phyloP scores from a whole-genome alignment of 257 asterid genomes.

The Jaltomata sinuosa region DNA sequence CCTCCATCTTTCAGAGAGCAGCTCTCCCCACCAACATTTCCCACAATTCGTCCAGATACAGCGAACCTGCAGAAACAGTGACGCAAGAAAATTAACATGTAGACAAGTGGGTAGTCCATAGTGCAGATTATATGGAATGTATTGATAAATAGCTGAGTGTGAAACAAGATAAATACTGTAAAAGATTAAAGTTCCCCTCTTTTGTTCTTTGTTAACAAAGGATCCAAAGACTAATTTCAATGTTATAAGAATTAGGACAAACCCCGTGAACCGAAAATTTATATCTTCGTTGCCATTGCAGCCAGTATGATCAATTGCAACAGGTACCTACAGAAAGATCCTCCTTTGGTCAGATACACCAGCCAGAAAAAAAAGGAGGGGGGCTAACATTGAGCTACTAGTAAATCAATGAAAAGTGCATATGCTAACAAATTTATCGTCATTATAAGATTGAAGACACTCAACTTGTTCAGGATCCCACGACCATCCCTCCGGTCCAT shows the following conservation, averaged over 20 bases:
- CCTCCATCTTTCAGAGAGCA: slow-evolving; percentile 62
- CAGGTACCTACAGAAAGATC: slow-evolving; percentile 55
- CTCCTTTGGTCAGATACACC: slow-evolving; percentile 14
- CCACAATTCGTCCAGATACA: slow-evolving; percentile 66
- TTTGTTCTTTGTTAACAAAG: background rate
- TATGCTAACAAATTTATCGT: background rate
- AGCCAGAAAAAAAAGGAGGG: background rate
- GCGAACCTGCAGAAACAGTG: slow-evolving; percentile 54
- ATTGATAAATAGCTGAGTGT: background rate
- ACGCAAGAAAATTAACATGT: slow-evolving; percentile 11
- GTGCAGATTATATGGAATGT: background rate
- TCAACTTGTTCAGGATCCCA: slow-evolving; percentile 90
- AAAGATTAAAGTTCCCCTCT: background rate
- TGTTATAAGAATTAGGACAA: slow-evolving; percentile 6
- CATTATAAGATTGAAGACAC: slow-evolving; percentile 25
- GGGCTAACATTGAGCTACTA: background rate
- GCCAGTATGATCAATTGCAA: slow-evolving; percentile 70
- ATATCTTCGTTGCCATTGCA: slow-evolving; percentile 92
- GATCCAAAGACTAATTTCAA: background rate
- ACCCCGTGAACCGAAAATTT: slow-evolving; percentile 92
- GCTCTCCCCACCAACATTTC: slow-evolving; percentile 80
- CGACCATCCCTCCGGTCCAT: slow-evolving; percentile 96
- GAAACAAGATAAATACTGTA: background rate
- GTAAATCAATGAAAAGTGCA: background rate
- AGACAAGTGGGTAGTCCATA: background rate